Base-by-base conservation (phyloP, 2,329 filamentous ascomycete species). In the Alternaria triticimaculans region DNA sequence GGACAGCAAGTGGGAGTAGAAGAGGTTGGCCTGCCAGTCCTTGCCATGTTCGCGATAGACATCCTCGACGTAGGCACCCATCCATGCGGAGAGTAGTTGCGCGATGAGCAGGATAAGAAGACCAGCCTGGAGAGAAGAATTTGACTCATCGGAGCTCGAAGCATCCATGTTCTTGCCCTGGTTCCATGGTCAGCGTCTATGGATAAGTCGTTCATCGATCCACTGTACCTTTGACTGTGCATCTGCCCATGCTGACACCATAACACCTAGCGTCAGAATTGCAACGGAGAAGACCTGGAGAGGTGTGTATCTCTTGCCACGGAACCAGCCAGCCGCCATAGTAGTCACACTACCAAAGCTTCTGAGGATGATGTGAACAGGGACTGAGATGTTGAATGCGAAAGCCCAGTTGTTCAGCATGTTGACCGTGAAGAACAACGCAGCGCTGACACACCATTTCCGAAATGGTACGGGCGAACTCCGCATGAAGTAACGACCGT, bases 371-470 rank as follows among this genome's bases (percentile, higher is more conserved):
- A 99, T 99, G 77, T 99, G 96, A 53, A 99, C 89, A 2, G 96
- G 96, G 0, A 99, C 93, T 7, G 94, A 97, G 60, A 99, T 98
- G 72, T 94, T 90, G 82, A 97, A 99, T 66, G 93, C 94, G 80
- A 99, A 99, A 7, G 95, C 96, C 84, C 95, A 95, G 75, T 99
- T 99, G 82, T 99, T 99, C 76, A 99, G 83, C 62, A 98, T 89
- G 74, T 98, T 99, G 81, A 99, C 96, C 66, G 88, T 87, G 79
- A 97, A 96, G 82, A 98, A 98, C 71, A 97, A 87, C 5, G 91
- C 84, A 45, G 97, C 97, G 77, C 97, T 97, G 74, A 95, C 85
- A 54, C 92, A 77, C 94, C 96, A 98, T 77, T 93, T 91, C 51
- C 86, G 86, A 58, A 98, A 84, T 0, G 96, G 96, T 5, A 98